These are phyloP conservation scores for Malus domestica DNA, from an alignment of 306 rosid genomes.

Conservation along the genomic window DNA sequence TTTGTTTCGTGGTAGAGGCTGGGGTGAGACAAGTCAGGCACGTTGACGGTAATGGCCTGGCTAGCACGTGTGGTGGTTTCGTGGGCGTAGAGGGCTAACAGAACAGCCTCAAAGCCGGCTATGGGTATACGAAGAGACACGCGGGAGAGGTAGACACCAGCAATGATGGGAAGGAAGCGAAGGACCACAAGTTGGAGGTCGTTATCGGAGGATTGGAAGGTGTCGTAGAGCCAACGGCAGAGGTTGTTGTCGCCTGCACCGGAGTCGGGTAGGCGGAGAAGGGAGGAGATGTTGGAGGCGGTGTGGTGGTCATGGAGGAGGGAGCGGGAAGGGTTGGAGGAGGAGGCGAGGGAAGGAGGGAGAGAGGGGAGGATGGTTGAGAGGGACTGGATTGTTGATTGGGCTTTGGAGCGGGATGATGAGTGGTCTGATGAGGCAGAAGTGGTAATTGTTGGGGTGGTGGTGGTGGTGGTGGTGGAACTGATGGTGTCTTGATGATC, in stretches of 20 bases:
- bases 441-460: background rate
- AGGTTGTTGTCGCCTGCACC: conserved; percentile 67
- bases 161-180: conserved; percentile 54
- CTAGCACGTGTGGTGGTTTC: conserved; percentile 57
- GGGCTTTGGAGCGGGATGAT: conserved; percentile 5
- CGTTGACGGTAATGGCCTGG: conserved; percentile 39
- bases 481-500: background rate
- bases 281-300: conserved; percentile 41
- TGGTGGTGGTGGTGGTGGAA: background rate
- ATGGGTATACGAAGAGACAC: conserved; percentile 40
- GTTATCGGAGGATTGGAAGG: conserved; percentile 53
- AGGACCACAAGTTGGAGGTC: conserved; percentile 65
- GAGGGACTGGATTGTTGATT: conserved; percentile 43
- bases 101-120: conserved; percentile 73
- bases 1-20: conserved; percentile 61
- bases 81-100: conserved; percentile 60
- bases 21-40: conserved; percentile 51
- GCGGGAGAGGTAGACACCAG: conserved; percentile 63
- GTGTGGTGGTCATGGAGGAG: conserved; percentile 39
- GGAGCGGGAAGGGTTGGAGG: conserved; percentile 24
- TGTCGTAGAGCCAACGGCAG: conserved; percentile 87
- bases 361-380: conserved; percentile 40
- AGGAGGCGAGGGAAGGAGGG: conserved; percentile 14
- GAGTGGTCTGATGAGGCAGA: background rate
- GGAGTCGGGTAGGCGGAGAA: conserved; percentile 58